Conservation (phyloP, 176 grass and related monocot species). For the Leersia perrieri region DNA sequence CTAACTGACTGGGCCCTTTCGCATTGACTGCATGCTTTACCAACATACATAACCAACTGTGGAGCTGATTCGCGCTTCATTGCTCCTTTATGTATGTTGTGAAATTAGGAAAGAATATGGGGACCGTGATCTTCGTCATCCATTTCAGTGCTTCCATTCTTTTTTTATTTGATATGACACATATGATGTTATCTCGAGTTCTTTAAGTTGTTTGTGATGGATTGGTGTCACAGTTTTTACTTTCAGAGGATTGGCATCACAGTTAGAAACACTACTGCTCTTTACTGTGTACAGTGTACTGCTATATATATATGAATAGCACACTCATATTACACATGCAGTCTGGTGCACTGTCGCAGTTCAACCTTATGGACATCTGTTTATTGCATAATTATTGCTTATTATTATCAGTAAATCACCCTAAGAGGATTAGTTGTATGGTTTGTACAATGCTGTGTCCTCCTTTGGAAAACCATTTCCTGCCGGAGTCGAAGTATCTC, state of each 20-base stretch:
- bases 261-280: background rate
- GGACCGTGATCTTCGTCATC: conserved; percentile 37
- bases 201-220: background rate
- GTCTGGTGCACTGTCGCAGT: conserved; percentile 11
- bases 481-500: background rate
- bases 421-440: background rate
- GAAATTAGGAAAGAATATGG: conserved; percentile 37
- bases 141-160: conserved; percentile 17
- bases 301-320: background rate
- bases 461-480: background rate
- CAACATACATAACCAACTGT: conserved; percentile 45
- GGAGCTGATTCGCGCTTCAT: conserved; percentile 44
- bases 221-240: background rate
- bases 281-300: background rate
- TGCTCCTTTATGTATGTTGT: conserved; percentile 31
- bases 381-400: conserved; percentile 30
- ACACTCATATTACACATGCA: background rate
- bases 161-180: conserved; percentile 24
- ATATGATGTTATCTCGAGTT: background rate
- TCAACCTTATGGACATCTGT: conserved; percentile 21
- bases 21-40: conserved; percentile 56
- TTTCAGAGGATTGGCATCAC: background rate
- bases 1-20: conserved; percentile 42
- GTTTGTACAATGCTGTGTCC: background rate
- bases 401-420: conserved; percentile 9